A percentile compares a stretch with the other conserved stretches of the same genome.
Evolutionary conservation across 257 asterid genomes (phyloP).

Genomic region (Dorcoceras hygrometricum): DNA sequence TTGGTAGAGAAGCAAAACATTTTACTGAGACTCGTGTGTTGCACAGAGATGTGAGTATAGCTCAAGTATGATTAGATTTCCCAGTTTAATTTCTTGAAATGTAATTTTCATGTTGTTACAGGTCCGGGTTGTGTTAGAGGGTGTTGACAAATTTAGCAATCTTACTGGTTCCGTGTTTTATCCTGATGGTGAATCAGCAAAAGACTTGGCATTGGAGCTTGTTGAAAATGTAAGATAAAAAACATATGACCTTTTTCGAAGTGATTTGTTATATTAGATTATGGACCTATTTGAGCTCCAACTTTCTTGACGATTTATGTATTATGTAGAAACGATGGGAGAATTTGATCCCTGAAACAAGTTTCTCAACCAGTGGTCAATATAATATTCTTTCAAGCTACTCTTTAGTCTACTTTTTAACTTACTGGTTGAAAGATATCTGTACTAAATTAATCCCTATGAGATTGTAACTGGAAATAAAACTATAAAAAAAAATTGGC

Average conservation of each 20-base stretch:
- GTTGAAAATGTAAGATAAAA: slow-evolving; percentile 58
- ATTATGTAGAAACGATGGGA: background rate
- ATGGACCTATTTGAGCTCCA: slow-evolving; percentile 2
- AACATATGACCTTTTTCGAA: background rate
- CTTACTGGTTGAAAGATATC: background rate
- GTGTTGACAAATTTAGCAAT: slow-evolving; percentile 90
- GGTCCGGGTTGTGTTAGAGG: slow-evolving; percentile 95
- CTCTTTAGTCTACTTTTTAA: background rate
- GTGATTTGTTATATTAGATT: background rate
- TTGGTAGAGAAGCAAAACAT: slow-evolving; percentile 95
- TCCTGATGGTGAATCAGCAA: slow-evolving; percentile 85
- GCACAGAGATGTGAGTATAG: slow-evolving; percentile 77
- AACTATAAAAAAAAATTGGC: background rate
- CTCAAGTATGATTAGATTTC: background rate
- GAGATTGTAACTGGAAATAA: background rate
- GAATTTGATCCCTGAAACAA: background rate
- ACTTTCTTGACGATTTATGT: background rate
- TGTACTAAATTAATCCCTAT: background rate
- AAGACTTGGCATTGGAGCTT: slow-evolving; percentile 88
- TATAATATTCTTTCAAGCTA: background rate
- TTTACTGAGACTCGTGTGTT: slow-evolving; percentile 88
- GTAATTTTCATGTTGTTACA: slow-evolving; percentile 32
- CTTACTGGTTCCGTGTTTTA: slow-evolving; percentile 83
- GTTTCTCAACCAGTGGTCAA: background rate
- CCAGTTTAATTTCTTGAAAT: slow-evolving; percentile 6